phyloP scores from a whole-genome alignment of 148 eudicot genomes.

The Gaultheria prostrata region DNA sequence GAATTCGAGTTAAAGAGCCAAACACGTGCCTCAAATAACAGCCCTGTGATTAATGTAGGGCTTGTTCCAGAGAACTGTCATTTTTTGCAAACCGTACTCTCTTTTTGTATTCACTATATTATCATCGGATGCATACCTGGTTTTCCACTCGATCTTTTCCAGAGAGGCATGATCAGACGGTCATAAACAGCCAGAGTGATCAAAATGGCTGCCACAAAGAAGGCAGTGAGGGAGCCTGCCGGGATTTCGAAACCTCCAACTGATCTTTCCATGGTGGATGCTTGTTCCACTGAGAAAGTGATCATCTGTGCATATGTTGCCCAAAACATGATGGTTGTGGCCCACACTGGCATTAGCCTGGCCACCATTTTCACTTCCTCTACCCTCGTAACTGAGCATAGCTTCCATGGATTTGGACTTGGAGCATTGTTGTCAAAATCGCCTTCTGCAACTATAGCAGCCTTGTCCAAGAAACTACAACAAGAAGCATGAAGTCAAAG shows the following conservation, averaged over 20 bases:
- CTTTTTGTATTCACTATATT: too few relatives aligned
- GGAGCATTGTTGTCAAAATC: conserved; percentile 38
- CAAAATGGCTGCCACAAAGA: conserved; percentile 73
- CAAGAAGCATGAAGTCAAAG: neutral
- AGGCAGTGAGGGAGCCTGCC: conserved; percentile 69
- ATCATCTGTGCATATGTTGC: conserved; percentile 83
- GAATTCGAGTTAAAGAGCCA: too few relatives aligned
- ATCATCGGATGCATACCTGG: conserved; percentile 38
- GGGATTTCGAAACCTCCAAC: conserved; percentile 66
- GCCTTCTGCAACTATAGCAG: conserved; percentile 67
- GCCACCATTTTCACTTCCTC: conserved; percentile 90
- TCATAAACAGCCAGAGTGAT: conserved; percentile 58
- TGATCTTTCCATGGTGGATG: conserved; percentile 65
- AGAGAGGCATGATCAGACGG: conserved; percentile 55
- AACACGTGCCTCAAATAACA: neutral
- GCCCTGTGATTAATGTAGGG: too few relatives aligned
- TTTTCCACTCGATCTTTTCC: conserved; percentile 56
- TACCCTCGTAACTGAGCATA: conserved; percentile 65
- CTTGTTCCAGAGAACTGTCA: too few relatives aligned
- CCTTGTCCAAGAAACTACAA: conserved; percentile 84
- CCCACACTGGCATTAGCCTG: conserved; percentile 72
- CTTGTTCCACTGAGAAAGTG: conserved; percentile 80
- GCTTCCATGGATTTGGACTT: conserved; percentile 66
- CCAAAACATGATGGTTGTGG: conserved; percentile 84
- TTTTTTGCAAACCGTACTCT: too few relatives aligned